Conservation (phyloP, 495 filamentous ascomycete species). For the Penicillium bialowiezense region DNA sequence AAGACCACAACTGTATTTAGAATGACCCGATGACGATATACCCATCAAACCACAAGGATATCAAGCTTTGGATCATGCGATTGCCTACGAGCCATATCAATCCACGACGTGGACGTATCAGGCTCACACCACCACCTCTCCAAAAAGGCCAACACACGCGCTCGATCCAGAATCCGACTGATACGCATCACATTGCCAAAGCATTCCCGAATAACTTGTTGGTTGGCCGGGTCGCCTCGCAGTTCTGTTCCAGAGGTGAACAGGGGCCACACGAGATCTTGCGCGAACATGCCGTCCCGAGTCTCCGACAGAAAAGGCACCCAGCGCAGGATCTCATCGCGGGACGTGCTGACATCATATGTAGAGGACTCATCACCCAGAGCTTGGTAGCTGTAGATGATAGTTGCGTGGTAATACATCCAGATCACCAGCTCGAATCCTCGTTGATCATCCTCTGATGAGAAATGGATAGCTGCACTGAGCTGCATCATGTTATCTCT, state of each 20-base stretch:
- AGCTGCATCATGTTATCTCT: conserved; percentile 10
- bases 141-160: conserved; percentile 15
- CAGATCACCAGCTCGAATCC: conserved; percentile 18
- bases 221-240: conserved; percentile 3
- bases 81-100: conserved; percentile 10
- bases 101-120: conserved; percentile 9
- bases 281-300: conserved; percentile 15
- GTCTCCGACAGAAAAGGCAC: conserved; percentile 16
- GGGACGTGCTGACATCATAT: conserved; percentile 7
- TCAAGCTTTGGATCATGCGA: background rate
- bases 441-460: conserved; percentile 7
- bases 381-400: conserved; percentile 25
- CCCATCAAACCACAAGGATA: conserved; percentile 8
- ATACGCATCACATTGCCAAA: conserved; percentile 16
- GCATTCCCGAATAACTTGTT: conserved; percentile 6
- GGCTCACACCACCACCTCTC: conserved; percentile 11
- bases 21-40: too few relatives aligned
- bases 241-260: conserved; percentile 26
- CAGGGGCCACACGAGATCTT: conserved; percentile 28
- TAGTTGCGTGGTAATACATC: conserved; percentile 26
- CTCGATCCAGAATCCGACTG: conserved; percentile 15
- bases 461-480: conserved; percentile 16
- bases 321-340: conserved; percentile 18
- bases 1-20: too few relatives aligned
- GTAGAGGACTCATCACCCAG: conserved; percentile 3